Evolutionary conservation across 2,329 filamentous ascomycete genomes (phyloP).

Genomic region (Fusarium buxicola): DNA sequence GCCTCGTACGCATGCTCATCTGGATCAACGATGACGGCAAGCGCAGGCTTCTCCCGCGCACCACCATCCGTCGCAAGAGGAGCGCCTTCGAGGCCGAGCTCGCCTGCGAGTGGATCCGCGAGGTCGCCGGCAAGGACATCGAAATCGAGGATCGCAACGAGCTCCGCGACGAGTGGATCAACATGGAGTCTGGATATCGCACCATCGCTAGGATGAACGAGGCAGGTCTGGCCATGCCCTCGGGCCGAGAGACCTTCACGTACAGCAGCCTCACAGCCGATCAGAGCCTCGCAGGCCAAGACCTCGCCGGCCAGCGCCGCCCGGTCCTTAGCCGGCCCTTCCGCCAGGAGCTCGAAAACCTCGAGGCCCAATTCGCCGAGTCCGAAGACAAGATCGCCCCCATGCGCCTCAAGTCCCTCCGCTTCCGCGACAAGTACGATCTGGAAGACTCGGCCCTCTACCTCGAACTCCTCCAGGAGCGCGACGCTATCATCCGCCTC

Average conservation of each 20-base stretch:
- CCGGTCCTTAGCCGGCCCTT: slow-evolving; percentile 55
- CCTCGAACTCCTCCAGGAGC: slow-evolving; percentile 50
- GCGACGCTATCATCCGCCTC: slow-evolving; percentile 45
- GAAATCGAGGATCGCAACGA: slow-evolving; percentile 44
- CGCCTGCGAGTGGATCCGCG: slow-evolving; percentile 67
- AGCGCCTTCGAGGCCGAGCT: slow-evolving; percentile 70
- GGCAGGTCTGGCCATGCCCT: slow-evolving; percentile 57
- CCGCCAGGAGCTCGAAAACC: slow-evolving; percentile 55
- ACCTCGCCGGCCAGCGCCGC: slow-evolving; percentile 47
- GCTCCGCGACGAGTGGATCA: slow-evolving; percentile 61
- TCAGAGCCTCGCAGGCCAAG: slow-evolving; percentile 35
- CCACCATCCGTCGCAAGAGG: slow-evolving; percentile 66
- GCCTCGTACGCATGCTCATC: slow-evolving; percentile 81
- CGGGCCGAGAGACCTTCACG: slow-evolving; percentile 54
- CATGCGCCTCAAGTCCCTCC: slow-evolving; percentile 46
- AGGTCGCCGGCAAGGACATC: slow-evolving; percentile 63
- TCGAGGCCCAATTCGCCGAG: slow-evolving; percentile 48
- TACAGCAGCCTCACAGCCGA: slow-evolving; percentile 42
- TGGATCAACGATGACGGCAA: slow-evolving; percentile 76
- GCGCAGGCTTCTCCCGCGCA: slow-evolving; percentile 68
- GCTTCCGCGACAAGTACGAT: slow-evolving; percentile 44
- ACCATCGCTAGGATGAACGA: slow-evolving; percentile 61
- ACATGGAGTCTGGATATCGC: slow-evolving; percentile 57
- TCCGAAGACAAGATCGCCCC: slow-evolving; percentile 11
- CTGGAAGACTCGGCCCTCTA: slow-evolving; percentile 38